phyloP scores from a whole-genome alignment of 1,284 basidiomycete species.

The Cryptococcus sp. region DNA sequence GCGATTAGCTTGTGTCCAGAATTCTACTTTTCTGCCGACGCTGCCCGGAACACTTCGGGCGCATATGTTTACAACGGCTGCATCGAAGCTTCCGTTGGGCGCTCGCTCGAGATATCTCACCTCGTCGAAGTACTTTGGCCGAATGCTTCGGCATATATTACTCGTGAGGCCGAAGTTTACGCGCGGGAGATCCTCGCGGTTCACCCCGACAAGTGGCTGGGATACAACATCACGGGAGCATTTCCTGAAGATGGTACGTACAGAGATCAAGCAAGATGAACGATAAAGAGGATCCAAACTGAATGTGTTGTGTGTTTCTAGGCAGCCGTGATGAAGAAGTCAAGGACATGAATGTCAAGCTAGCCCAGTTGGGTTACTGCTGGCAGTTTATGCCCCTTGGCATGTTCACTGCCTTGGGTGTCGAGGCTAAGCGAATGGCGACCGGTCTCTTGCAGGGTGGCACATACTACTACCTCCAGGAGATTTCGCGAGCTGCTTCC shows the following conservation, averaged over 20 bases:
- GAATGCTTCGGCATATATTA: constrained; percentile 5
- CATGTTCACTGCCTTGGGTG: constrained; percentile 6
- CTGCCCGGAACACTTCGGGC: constrained; percentile 84
- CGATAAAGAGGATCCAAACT: too few species aligned
- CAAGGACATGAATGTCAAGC: constrained; percentile 3
- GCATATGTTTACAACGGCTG: constrained; percentile 71
- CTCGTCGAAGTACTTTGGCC: constrained; percentile 80
- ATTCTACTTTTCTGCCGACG: constrained; percentile 88
- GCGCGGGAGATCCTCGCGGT: constrained; percentile 4
- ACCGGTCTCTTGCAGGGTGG: constrained; percentile 3
- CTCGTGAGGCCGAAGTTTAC: constrained; percentile 4
- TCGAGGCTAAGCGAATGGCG: neutral
- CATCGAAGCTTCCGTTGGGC: constrained; percentile 71
- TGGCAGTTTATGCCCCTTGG: constrained; percentile 19
- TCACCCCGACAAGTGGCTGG: constrained; percentile 16
- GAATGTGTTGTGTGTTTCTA: too few species aligned
- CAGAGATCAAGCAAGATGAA: too few species aligned
- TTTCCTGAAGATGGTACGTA: constrained; percentile 16
- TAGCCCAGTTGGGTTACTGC: constrained; percentile 14
- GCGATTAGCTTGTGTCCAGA: constrained; percentile 73
- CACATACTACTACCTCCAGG: neutral
- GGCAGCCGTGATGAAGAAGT: constrained; percentile 11
- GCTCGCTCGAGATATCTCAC: constrained; percentile 76
- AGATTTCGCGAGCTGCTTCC: neutral
- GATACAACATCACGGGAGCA: constrained; percentile 18